Evolutionary conservation across 257 asterid species (phyloP), one percentile per base, ranked within the genome.

Genomic region (Avicennia marina): DNA sequence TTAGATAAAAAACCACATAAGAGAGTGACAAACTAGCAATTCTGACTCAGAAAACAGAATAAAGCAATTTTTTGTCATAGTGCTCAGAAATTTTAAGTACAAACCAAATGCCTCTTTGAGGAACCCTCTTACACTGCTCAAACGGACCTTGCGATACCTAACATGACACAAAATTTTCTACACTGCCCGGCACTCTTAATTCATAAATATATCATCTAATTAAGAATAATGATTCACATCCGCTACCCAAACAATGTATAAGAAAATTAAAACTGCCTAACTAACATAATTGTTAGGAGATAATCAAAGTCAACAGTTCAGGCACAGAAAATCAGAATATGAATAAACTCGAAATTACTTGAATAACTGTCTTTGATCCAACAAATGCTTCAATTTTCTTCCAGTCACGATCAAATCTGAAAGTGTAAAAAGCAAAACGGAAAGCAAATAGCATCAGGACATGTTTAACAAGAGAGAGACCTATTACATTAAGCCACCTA

Each of bases 341-440:
- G n/a, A 56, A 33, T 15, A 5, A 49, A 33, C 53, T 41, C 15
- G 25, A 18, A 7, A 46, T 61, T 65, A 89, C 97, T 95, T 89
- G 97, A 53, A 89, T 86, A 59, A 83, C 95, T 12, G 94, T 74
- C 77, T 89, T 89, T 12, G 97, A 86, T 57, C 95, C 97, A 42
- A 89, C 77, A 73, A 86, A 89, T 36, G 95, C 97, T 76, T 89
- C 97, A 48, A 89, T 89, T 67, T 89, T 89, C 54, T 89, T 89
- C 95, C 97, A 89, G 67, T 89, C 94, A 36, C 97, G 94, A 60
- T 89, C 97, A 55, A 89, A 89, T 62, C 97, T 89, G 77, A 51
- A 66, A 41, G 64, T 20, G 56, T 36, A n/a, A n/a, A n/a, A 36
- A 36, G n/a, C n/a, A 29, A 29, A 36, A 4, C 13, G 10, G 41